phyloP scores from a whole-genome alignment of 164 flowering plant species.

The Paratinospora sagittata region DNA sequence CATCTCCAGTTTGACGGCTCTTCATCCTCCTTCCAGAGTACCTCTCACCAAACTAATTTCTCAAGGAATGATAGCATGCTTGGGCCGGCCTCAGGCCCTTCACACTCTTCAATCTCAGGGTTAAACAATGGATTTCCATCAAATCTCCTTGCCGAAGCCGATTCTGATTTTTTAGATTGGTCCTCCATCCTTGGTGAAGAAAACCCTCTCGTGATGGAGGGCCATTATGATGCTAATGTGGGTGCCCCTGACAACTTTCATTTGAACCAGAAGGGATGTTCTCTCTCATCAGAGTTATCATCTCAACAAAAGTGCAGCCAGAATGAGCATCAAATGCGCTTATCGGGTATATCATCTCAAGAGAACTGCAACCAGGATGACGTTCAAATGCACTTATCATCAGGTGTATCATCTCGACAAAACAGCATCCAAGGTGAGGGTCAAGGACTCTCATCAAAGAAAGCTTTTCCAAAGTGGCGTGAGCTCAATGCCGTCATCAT shows the following conservation, averaged over 20 bases:
- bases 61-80: conserved; percentile 26
- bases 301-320: too few relatives aligned
- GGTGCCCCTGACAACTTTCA: neutral
- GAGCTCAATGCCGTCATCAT: conserved; percentile 85
- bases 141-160: conserved; percentile 17
- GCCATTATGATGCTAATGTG: neutral
- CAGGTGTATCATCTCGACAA: neutral
- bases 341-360: conserved; percentile 35
- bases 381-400: too few relatives aligned
- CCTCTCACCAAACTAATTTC: conserved; percentile 36
- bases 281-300: too few relatives aligned
- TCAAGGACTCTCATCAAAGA: conserved; percentile 56
- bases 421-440: conserved; percentile 40
- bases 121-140: conserved; percentile 32
- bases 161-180: conserved; percentile 21
- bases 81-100: conserved; percentile 43
- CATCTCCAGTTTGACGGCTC: conserved; percentile 42
- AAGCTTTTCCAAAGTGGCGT: conserved; percentile 89
- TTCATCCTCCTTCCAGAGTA: conserved; percentile 33
- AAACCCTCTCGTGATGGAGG: conserved; percentile 18
- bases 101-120: conserved; percentile 36
- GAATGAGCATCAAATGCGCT: too few relatives aligned
- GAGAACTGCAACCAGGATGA: too few relatives aligned
- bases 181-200: neutral
- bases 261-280: neutral